Evolutionary conservation across 2,329 filamentous ascomycete genomes (phyloP).

Genomic region (Colletotrichum sojae): DNA sequence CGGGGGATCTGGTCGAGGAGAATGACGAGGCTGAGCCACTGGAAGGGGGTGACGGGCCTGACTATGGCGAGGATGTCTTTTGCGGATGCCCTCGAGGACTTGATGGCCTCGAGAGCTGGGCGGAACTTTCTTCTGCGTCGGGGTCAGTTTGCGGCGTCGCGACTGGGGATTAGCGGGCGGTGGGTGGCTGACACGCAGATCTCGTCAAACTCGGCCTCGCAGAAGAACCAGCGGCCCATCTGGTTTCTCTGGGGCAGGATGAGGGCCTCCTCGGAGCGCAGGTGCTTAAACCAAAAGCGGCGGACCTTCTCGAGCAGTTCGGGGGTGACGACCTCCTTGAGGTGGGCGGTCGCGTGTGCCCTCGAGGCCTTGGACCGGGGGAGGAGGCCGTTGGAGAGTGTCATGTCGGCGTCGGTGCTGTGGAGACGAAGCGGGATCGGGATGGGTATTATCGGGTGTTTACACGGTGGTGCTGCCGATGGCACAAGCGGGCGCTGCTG

Average conservation of each 20-base stretch:
- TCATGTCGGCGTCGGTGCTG: slow-evolving; percentile 21
- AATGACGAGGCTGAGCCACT: slow-evolving; percentile 66
- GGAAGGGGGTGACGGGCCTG: slow-evolving; percentile 47
- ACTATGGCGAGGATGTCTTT: slow-evolving; percentile 48
- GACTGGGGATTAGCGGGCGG: not conserved
- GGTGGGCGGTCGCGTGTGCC: slow-evolving; percentile 32
- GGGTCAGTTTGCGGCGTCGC: not conserved
- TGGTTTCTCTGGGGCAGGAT: slow-evolving; percentile 47
- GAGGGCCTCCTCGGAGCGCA: slow-evolving; percentile 46
- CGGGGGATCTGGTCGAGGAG: slow-evolving; percentile 75
- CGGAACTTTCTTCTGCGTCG: slow-evolving; percentile 48
- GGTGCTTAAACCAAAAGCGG: slow-evolving; percentile 57
- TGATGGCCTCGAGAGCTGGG: slow-evolving; percentile 52
- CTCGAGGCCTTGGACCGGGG: slow-evolving; percentile 33
- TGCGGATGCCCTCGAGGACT: slow-evolving; percentile 45
- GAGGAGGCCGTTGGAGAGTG: slow-evolving; percentile 18
- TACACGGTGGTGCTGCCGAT: not conserved
- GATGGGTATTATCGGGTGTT: not conserved
- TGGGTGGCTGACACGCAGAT: slow-evolving; percentile 49
- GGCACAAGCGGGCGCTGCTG: not conserved
- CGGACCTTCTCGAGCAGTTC: slow-evolving; percentile 49
- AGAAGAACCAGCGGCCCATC: slow-evolving; percentile 52
- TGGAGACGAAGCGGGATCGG: not conserved
- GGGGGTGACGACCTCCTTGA: slow-evolving; percentile 46
- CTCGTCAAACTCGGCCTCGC: slow-evolving; percentile 51